Conservation (phyloP, 257 asterid species). For the Solanum lycopersicoides region DNA sequence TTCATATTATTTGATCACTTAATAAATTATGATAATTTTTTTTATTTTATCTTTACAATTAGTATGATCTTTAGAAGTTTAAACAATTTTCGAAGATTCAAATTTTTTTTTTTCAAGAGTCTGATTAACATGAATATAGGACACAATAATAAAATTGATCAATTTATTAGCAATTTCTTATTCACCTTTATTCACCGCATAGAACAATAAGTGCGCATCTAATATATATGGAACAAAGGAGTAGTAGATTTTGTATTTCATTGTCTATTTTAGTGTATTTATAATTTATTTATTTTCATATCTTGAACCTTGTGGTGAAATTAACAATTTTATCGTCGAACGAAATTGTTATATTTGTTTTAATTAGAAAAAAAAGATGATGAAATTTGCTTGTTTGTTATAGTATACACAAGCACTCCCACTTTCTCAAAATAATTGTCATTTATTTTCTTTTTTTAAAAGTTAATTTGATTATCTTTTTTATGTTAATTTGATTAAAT, state of each 20-base stretch:
- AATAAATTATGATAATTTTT: too few relatives aligned
- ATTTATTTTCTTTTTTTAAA: rapidly evolving
- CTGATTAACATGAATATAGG: too few relatives aligned
- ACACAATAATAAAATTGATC: background rate
- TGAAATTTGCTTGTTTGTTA: background rate
- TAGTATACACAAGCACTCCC: background rate
- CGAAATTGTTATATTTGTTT: background rate
- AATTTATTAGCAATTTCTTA: too few relatives aligned
- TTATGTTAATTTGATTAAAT: too few relatives aligned
- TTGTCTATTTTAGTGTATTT: background rate
- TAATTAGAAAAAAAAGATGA: too few relatives aligned
- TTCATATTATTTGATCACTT: too few relatives aligned
- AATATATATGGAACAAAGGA: background rate
- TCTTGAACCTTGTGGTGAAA: background rate
- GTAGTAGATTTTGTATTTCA: background rate
- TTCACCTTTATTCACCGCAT: background rate
- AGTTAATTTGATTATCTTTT: too few relatives aligned
- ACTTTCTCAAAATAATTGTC: background rate
- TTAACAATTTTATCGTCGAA: rapidly evolving
- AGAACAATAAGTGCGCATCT: rapidly evolving
- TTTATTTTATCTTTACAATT: too few relatives aligned
- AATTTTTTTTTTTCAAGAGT: too few relatives aligned
- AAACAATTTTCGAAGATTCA: too few relatives aligned
- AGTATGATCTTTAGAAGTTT: too few relatives aligned
- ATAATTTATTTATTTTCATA: too few relatives aligned